Conservation (phyloP, 257 asterid genomes). For the Ilex aquifolium region DNA sequence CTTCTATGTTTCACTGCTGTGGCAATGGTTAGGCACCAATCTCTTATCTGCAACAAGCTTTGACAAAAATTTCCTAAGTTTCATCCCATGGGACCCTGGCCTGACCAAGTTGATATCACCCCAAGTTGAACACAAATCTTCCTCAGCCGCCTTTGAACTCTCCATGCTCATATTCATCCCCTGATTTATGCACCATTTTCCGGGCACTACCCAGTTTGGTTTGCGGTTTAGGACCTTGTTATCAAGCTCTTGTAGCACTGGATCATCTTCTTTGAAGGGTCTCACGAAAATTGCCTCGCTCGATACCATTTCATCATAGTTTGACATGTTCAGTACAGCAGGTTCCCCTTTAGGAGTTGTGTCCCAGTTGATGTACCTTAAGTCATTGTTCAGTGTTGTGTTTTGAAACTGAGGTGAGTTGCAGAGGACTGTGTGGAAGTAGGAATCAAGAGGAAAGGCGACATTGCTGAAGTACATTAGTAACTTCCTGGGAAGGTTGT, state of each 20-base stretch:
- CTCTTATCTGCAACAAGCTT: constrained; percentile 8
- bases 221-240: constrained; percentile 24
- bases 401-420: constrained; percentile 40
- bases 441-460: constrained; percentile 39
- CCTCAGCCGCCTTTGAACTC: constrained; percentile 1
- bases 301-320: background rate
- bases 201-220: constrained; percentile 22
- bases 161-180: constrained; percentile 6
- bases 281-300: constrained; percentile 24
- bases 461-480: constrained; percentile 56
- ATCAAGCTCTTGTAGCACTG: constrained; percentile 32
- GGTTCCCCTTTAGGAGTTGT: background rate
- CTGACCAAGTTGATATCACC: constrained; percentile 34
- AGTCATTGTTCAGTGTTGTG: constrained; percentile 29
- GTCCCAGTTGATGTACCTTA: constrained; percentile 17
- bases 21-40: constrained; percentile 10
- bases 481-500: constrained; percentile 52
- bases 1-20: constrained; percentile 5
- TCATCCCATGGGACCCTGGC: constrained; percentile 26
- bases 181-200: constrained; percentile 41
- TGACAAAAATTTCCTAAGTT: constrained; percentile 20
- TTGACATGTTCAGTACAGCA: constrained; percentile 2
- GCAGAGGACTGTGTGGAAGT: constrained; percentile 59
- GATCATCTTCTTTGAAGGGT: constrained; percentile 28
- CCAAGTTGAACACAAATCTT: constrained; percentile 21